Base-by-base conservation (phyloP, 2,329 filamentous ascomycete species). In the Pseudocercospora crystallina region DNA sequence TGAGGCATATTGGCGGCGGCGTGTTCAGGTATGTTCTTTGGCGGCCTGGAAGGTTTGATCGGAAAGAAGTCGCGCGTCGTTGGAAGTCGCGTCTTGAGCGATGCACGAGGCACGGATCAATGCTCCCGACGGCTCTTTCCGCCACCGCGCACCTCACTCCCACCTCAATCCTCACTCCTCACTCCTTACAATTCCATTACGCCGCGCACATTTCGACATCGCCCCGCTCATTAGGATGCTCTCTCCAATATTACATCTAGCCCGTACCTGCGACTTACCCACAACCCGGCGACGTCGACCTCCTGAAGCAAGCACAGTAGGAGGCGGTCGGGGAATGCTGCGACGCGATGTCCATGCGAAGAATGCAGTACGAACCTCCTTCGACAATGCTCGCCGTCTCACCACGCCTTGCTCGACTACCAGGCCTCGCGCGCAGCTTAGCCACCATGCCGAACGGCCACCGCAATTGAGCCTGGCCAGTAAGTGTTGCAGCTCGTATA, bases 321-420 rank as follows among this genome's bases (percentile, higher is more conserved):
- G 20, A 12, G 36, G 34, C 43, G 43, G 39, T 36, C n/a, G 48
- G 53, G 48, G 54, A 57, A 57, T 57, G 54, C 47, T 43, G 20
- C 20, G 20, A 26, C 20, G 20, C 20, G 20, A 3, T 26, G 20
- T 26, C 4, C 3, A 26, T 26, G 20, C 20, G 20, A 26, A 26
- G 20, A 26, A 26, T 26, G 20, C 20, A 26, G 20, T 26, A 26
- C 20, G 20, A 26, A 26, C 20, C 20, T 26, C 20, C 20, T 26
- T 26, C 20, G 7, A 26, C 20, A 26, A 26, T 26, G 20, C 20
- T 26, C 20, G 20, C 20, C 20, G 20, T 20, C 41, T 49, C 47
- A 20, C 31, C 49, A 47, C 32, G 49, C 44, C 38, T 43, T 45
- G 38, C 43, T 34, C 35, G 41, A 45, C 43, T 41, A 49, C 33